phyloP scores from a whole-genome alignment of 495 filamentous ascomycete species.

The Xylaria nigripes region DNA sequence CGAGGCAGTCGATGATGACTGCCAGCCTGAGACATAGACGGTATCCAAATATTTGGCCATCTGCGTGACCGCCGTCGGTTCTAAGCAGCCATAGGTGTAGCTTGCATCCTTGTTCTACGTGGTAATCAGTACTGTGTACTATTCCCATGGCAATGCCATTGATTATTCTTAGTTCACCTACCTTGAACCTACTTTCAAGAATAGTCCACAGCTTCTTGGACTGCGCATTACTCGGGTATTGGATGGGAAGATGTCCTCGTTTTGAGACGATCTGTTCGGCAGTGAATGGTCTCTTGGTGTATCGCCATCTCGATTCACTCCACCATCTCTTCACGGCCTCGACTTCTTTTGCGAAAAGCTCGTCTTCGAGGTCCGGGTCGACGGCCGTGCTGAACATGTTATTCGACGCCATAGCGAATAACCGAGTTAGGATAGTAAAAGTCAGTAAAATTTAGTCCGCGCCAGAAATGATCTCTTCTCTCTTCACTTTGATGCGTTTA shows the following conservation, averaged over 20 bases:
- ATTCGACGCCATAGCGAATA: constrained; percentile 45
- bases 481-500: neutral
- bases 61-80: constrained; percentile 96
- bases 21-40: constrained; percentile 98
- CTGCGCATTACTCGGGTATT: constrained; percentile 81
- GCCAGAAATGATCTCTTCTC: neutral
- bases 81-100: constrained; percentile 93
- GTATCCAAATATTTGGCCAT: constrained; percentile 99
- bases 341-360: constrained; percentile 71
- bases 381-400: constrained; percentile 45
- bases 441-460: neutral
- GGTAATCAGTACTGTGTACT: neutral
- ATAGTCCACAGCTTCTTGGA: constrained; percentile 93
- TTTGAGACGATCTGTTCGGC: constrained; percentile 96
- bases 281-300: constrained; percentile 87
- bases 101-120: constrained; percentile 69
- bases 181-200: constrained; percentile 76
- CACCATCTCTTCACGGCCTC: constrained; percentile 89
- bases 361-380: constrained; percentile 66
- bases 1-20: constrained; percentile 93
- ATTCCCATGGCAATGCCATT: neutral
- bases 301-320: constrained; percentile 82
- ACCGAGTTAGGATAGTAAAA: neutral
- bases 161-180: constrained; percentile 27
- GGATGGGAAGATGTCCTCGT: constrained; percentile 81